Evolutionary conservation across 495 filamentous ascomycete genomes (phyloP).

Genomic region (Hypoxylon rickii): DNA sequence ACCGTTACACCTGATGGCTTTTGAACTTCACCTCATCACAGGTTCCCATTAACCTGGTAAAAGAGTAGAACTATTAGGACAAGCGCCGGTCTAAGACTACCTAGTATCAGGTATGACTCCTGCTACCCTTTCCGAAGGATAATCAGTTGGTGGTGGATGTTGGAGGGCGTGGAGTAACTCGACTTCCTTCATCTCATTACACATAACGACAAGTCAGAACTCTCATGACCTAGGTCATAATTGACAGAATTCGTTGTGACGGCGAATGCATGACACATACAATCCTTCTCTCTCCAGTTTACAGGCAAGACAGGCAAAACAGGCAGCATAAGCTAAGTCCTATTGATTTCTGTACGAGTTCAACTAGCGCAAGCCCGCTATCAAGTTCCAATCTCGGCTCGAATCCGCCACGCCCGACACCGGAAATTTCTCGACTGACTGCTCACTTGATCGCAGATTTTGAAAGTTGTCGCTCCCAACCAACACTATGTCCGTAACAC

Average conservation of each 20-base stretch:
- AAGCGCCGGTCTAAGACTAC: no score
- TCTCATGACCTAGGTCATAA: slow-evolving; percentile 2
- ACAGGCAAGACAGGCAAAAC: not conserved
- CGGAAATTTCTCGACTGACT: slow-evolving; percentile 25
- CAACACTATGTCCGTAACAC: not conserved
- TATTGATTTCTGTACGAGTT: slow-evolving; percentile 18
- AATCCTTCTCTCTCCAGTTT: slow-evolving; percentile 19
- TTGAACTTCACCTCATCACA: no score
- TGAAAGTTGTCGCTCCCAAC: not conserved
- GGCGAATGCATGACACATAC: slow-evolving; percentile 35
- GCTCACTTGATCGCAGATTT: slow-evolving; percentile 13
- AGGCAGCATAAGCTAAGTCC: not conserved
- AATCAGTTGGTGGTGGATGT: not conserved
- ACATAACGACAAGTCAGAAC: slow-evolving; percentile 8
- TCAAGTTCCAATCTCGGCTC: slow-evolving; percentile 21
- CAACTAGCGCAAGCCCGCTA: slow-evolving; percentile 23
- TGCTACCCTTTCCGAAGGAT: not conserved
- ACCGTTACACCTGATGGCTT: no score
- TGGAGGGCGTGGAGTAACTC: slow-evolving; percentile 15
- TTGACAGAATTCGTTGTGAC: slow-evolving; percentile 15
- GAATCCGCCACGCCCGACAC: slow-evolving; percentile 31
- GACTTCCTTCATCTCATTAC: slow-evolving; percentile 19
- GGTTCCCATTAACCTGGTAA: no score
- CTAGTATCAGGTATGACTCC: not conserved
- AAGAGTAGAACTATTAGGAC: no score